phyloP scores from a whole-genome alignment of 176 grass and related monocot genomes.

The Puya raimondii region DNA sequence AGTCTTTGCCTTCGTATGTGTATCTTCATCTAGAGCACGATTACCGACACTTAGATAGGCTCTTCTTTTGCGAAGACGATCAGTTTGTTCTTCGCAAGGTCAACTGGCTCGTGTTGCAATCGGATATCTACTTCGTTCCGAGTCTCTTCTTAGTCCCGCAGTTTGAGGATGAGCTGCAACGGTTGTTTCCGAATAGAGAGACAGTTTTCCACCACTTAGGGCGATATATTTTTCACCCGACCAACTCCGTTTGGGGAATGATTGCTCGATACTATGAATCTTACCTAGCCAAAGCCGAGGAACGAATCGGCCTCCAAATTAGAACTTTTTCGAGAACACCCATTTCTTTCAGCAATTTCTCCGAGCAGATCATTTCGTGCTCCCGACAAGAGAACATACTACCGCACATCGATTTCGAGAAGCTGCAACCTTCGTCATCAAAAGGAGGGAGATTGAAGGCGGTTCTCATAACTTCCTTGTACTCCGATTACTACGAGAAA shows the following conservation, averaged over 20 bases:
- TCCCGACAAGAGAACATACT: constrained; percentile 25
- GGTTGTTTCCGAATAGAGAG: constrained; percentile 50
- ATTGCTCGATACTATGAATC: constrained; percentile 31
- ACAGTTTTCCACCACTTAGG: constrained; percentile 41
- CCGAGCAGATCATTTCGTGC: constrained; percentile 37
- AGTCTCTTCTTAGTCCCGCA: constrained; percentile 41
- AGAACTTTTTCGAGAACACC: constrained; percentile 17
- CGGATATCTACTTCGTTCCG: constrained; percentile 49
- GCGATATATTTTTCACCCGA: constrained; percentile 55
- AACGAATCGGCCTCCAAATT: constrained; percentile 42
- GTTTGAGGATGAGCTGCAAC: constrained; percentile 24
- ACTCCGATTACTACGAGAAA: constrained; percentile 43
- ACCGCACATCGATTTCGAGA: background rate
- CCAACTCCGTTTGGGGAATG: constrained; percentile 41
- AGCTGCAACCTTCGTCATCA: background rate
- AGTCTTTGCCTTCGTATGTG: constrained; percentile 22
- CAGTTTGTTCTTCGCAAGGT: constrained; percentile 26
- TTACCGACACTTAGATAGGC: constrained; percentile 39
- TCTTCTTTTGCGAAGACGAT: constrained; percentile 60
- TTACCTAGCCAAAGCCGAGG: constrained; percentile 16
- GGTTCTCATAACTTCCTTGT: constrained; percentile 50
- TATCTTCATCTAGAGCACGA: constrained; percentile 57
- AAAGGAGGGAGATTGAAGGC: background rate
- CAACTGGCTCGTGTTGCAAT: constrained; percentile 44
- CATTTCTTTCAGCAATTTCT: constrained; percentile 12